Evolutionary conservation across 345 rosid species (phyloP), one percentile per base, ranked within the genome.

Genomic region (Brassica rapa): DNA sequence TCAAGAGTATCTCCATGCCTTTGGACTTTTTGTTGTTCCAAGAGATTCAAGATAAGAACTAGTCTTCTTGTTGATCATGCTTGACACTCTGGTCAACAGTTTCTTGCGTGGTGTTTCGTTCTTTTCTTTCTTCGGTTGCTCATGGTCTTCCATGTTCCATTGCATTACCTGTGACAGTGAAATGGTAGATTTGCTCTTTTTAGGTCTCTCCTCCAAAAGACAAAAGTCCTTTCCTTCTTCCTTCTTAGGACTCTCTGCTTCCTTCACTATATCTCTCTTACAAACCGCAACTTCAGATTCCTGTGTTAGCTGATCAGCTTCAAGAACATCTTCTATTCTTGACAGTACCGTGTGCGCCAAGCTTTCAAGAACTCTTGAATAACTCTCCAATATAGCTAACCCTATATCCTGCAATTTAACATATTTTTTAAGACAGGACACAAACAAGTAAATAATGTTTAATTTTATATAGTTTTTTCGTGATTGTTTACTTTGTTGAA

Each of bases 301-400:
- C 60, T 75, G 85, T 0, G 84, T 33, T 2, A 79, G 71, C 35
- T 82, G 76, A 82, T 93, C 93, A 3, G 91, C 90, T 72, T 81
- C 84, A 12, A 91, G 85, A 29, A 93, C 97, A 71, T 91, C 98
- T 71, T 91, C 95, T 0, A 93, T 91, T 67, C 92, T 82, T 0
- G 93, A 91, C 79, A 87, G 55, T 19, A 91, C 86, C 3, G 89
- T 89, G 83, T 82, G 86, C 19, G 98, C 94, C 87, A 93, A 85
- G 88, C 90, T 93, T 67, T 91, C 97, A 32, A 93, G 82, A 66
- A 91, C 84, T 75, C 98, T 87, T 2, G 98, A 93, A 77, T 93
- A 93, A 77, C 97, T 91, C 83, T 93, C 98, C 27, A 91, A 68
- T 65, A 91, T 76, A 5, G 97, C 91, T 60, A 89, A 87, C 4